Percentiles rank a stretch among this genome's conserved stretches.
Conservation (phyloP, 2,329 filamentous ascomycete species). For the Trichoderma gracile region DNA sequence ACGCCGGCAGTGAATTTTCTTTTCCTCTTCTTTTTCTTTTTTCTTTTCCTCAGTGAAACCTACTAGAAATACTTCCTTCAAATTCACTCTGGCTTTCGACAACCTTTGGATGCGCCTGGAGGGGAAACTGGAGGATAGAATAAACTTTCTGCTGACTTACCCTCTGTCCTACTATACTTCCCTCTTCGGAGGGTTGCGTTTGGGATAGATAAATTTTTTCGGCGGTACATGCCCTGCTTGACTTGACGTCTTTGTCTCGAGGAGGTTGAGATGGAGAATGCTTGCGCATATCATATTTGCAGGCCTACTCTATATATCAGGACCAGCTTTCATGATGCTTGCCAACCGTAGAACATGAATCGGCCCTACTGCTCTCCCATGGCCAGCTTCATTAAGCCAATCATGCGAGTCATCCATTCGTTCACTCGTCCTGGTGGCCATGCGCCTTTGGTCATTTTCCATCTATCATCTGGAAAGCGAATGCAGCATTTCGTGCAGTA, state of each 20-base stretch:
- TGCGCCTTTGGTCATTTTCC: background rate
- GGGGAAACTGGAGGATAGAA: slow-evolving; percentile 74
- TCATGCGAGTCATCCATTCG: background rate
- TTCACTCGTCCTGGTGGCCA: background rate
- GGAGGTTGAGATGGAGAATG: background rate
- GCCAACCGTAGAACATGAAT: no score
- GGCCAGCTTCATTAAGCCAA: background rate
- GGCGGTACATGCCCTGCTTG: slow-evolving; percentile 38
- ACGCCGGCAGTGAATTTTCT: slow-evolving; percentile 18
- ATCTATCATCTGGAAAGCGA: slow-evolving; percentile 31
- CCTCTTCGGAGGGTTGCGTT: slow-evolving; percentile 35
- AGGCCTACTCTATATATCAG: background rate
- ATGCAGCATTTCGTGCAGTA: slow-evolving; percentile 40
- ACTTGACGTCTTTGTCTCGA: background rate
- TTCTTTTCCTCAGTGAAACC: slow-evolving; percentile 41
- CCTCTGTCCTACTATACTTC: slow-evolving; percentile 47
- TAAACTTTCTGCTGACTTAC: slow-evolving; percentile 51
- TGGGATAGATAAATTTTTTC: slow-evolving; percentile 40
- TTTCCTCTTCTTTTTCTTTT: slow-evolving; percentile 35
- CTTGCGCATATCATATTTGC: background rate
- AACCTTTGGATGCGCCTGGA: slow-evolving; percentile 57
- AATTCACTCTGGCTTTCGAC: slow-evolving; percentile 69
- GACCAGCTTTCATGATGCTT: no score
- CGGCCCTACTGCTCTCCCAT: no score
- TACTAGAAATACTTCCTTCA: slow-evolving; percentile 56